Conservation (phyloP, 164 flowering plant genomes). For the Piper betle region DNA sequence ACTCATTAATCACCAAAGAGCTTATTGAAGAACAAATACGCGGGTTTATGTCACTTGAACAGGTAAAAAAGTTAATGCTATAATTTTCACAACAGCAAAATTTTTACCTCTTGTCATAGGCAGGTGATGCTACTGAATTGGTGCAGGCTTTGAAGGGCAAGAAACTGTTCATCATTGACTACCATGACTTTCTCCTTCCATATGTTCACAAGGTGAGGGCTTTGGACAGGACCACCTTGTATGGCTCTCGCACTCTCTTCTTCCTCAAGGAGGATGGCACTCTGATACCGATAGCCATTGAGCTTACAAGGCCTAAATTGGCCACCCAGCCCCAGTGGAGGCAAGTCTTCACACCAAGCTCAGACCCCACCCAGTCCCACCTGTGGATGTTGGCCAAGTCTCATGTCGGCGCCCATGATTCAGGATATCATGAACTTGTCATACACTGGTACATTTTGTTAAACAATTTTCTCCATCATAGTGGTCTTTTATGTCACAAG, state of each 20-base stretch:
- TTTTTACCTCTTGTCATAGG: neutral
- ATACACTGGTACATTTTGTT: constrained; percentile 54
- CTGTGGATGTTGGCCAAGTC: constrained; percentile 66
- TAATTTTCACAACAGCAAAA: neutral
- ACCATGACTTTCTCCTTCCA: constrained; percentile 52
- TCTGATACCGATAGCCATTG: constrained; percentile 52
- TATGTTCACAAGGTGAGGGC: constrained; percentile 38
- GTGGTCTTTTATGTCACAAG: neutral
- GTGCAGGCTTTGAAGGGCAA: constrained; percentile 39
- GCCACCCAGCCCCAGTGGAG: constrained; percentile 41
- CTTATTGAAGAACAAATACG: constrained; percentile 18
- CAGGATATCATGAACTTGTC: constrained; percentile 57
- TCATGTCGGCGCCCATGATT: constrained; percentile 57
- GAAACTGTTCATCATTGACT: constrained; percentile 50
- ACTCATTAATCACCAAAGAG: constrained; percentile 27
- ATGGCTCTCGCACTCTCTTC: constrained; percentile 67
- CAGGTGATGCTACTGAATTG: neutral
- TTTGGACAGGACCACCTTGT: constrained; percentile 36
- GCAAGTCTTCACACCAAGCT: constrained; percentile 32
- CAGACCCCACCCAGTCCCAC: constrained; percentile 41
- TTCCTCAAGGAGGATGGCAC: constrained; percentile 33
- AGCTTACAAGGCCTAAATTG: constrained; percentile 44
- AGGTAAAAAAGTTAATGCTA: constrained; percentile 16
- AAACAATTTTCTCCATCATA: neutral
- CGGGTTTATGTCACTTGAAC: constrained; percentile 21